Evolutionary conservation across 2,329 filamentous ascomycete genomes (phyloP).

Genomic region (Dryadomyces sulphureus): DNA sequence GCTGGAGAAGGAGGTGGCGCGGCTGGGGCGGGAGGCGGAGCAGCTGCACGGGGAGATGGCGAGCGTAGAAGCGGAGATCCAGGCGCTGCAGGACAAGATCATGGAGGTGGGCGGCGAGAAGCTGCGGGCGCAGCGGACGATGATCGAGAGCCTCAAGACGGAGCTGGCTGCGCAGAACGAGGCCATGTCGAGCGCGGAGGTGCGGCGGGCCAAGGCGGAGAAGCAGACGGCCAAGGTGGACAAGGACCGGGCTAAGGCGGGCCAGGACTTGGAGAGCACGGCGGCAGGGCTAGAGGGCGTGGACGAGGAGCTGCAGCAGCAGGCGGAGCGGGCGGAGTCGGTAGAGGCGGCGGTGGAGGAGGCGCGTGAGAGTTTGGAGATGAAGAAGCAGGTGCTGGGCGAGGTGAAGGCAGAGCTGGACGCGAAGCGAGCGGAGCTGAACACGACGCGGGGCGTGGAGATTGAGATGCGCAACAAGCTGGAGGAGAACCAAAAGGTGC

Average conservation of each 20-base stretch:
- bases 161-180: constrained; percentile 71
- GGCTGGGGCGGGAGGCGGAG: constrained; percentile 63
- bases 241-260: constrained; percentile 65
- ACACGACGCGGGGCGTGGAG: constrained; percentile 75
- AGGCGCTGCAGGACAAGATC: constrained; percentile 84
- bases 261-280: constrained; percentile 62
- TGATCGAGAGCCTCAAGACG: constrained; percentile 77
- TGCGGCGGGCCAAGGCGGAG: constrained; percentile 81
- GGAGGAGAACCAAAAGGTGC: constrained; percentile 84
- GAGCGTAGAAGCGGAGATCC: constrained; percentile 85
- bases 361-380: constrained; percentile 61
- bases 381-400: constrained; percentile 68
- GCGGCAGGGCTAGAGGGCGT: constrained; percentile 61
- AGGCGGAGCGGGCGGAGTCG: constrained; percentile 60
- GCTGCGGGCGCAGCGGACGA: constrained; percentile 76
- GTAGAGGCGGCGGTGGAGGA: constrained; percentile 63
- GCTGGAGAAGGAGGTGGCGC: constrained; percentile 64
- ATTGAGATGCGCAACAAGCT: constrained; percentile 99
- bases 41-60: constrained; percentile 74
- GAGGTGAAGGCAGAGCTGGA: constrained; percentile 75
- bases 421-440: constrained; percentile 70
- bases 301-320: constrained; percentile 62
- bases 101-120: constrained; percentile 96
- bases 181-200: constrained; percentile 71
- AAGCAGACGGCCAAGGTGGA: constrained; percentile 81